Conservation (phyloP, 768 basidiomycete species). For the Lactarius sanguifluus region DNA sequence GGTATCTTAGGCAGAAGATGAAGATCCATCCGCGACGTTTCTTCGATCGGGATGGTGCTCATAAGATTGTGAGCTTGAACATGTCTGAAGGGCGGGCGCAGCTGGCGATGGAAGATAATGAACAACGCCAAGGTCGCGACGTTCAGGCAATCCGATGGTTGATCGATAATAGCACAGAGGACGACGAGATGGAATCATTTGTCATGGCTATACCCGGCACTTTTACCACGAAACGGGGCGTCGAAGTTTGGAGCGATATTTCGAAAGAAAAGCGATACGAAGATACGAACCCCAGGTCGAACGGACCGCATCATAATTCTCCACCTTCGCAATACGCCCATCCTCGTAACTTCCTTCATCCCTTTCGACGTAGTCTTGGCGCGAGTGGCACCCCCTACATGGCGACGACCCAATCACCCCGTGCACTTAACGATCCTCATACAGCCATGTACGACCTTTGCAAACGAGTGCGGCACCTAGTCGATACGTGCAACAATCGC, state of each 20-base stretch:
- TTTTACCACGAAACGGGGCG: background rate
- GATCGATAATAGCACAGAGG: background rate
- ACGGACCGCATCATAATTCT: background rate
- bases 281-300: background rate
- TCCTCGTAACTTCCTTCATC: too few species aligned
- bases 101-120: background rate
- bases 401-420: too few species aligned
- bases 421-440: too few species aligned
- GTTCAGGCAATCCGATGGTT: background rate
- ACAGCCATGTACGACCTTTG: background rate
- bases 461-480: background rate
- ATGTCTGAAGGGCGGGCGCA: background rate
- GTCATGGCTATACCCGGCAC: background rate
- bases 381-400: too few species aligned
- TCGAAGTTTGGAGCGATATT: background rate
- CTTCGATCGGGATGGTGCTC: background rate
- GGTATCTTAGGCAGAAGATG: background rate
- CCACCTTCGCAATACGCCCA: too few species aligned
- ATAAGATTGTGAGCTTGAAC: background rate
- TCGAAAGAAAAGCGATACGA: background rate
- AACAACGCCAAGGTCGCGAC: background rate
- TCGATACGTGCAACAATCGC: background rate
- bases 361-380: too few species aligned
- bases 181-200: constrained; percentile 1
- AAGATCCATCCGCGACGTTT: background rate